Conservation (phyloP, 2,329 filamentous ascomycete genomes). For the Bertia moriformis region DNA sequence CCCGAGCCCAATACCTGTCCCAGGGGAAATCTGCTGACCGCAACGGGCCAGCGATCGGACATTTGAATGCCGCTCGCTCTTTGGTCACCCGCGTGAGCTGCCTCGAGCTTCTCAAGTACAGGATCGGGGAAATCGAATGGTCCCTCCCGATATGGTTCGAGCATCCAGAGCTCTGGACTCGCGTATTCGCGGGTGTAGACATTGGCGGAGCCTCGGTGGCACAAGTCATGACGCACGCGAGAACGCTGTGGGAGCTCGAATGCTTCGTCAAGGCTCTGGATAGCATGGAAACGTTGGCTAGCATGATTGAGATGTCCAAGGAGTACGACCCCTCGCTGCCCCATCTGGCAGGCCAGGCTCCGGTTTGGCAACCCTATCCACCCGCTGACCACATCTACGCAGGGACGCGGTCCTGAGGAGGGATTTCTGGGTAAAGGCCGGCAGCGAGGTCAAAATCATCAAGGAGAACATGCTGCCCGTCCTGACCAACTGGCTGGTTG, state of each 20-base stretch:
- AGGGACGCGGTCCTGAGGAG: slow-evolving; percentile 21
- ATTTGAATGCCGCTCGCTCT: slow-evolving; percentile 35
- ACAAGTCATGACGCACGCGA: no score
- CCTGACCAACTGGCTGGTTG: slow-evolving; percentile 49
- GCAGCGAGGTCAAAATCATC: slow-evolving; percentile 33
- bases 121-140: slow-evolving; percentile 20
- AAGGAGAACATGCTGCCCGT: slow-evolving; percentile 44
- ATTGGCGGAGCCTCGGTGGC: slow-evolving; percentile 9
- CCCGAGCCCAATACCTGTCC: slow-evolving; percentile 12
- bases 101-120: slow-evolving; percentile 28
- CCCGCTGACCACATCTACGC: background rate
- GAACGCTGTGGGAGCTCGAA: slow-evolving; percentile 56
- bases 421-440: slow-evolving; percentile 38
- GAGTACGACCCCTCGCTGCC: slow-evolving; percentile 31
- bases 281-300: slow-evolving; percentile 51
- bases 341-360: background rate
- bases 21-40: slow-evolving; percentile 10
- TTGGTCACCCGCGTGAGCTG: slow-evolving; percentile 36
- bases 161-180: slow-evolving; percentile 22
- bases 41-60: no score
- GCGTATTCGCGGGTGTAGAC: slow-evolving; percentile 17
- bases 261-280: slow-evolving; percentile 51
- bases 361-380: background rate
- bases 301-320: slow-evolving; percentile 31
- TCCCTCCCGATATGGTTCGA: slow-evolving; percentile 17